Conservation (phyloP, 805 yeast species). For the Starmerella apis region DNA sequence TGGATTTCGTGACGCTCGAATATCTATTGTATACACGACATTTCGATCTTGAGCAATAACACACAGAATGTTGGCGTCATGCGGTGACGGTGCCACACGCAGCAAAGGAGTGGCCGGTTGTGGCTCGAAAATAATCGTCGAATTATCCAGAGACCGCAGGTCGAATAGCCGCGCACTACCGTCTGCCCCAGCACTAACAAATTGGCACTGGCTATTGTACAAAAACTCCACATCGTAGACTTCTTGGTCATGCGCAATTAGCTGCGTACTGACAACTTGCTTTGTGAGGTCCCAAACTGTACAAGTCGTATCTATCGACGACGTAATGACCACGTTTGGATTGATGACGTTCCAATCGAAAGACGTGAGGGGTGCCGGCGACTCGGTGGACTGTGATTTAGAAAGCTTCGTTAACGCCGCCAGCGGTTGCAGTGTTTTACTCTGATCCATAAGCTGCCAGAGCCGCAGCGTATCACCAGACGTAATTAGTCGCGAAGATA, state of each 20-base stretch:
- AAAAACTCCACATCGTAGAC: slow-evolving; percentile 86
- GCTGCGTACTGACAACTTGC: slow-evolving; percentile 72
- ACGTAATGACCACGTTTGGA: slow-evolving; percentile 61
- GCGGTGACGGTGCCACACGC: slow-evolving; percentile 64
- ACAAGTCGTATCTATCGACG: slow-evolving; percentile 92
- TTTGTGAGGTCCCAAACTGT: slow-evolving; percentile 82
- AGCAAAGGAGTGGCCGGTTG: slow-evolving; percentile 48
- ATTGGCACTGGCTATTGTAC: slow-evolving; percentile 60
- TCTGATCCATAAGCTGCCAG: slow-evolving; percentile 41
- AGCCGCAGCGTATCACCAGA: slow-evolving; percentile 62
- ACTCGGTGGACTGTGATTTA: slow-evolving; percentile 31
- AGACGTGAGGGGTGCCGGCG: slow-evolving; percentile 73
- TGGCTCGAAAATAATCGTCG: slow-evolving; percentile 80
- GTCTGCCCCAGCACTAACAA: slow-evolving; percentile 90
- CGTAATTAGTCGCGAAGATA: slow-evolving; percentile 44
- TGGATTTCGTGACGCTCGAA: slow-evolving; percentile 82
- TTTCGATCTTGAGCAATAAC: slow-evolving; percentile 65
- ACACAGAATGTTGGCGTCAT: slow-evolving; percentile 74
- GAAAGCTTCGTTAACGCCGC: slow-evolving; percentile 36
- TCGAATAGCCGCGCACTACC: slow-evolving; percentile 92
- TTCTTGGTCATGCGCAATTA: slow-evolving; percentile 92
- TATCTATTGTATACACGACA: slow-evolving; percentile 60
- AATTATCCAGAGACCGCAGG: slow-evolving; percentile 76
- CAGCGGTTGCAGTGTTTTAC: slow-evolving; percentile 34
- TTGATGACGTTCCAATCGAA: slow-evolving; percentile 84